Conservation (phyloP, 2,329 filamentous ascomycete genomes). For the Chaetomiaceae sp. region DNA sequence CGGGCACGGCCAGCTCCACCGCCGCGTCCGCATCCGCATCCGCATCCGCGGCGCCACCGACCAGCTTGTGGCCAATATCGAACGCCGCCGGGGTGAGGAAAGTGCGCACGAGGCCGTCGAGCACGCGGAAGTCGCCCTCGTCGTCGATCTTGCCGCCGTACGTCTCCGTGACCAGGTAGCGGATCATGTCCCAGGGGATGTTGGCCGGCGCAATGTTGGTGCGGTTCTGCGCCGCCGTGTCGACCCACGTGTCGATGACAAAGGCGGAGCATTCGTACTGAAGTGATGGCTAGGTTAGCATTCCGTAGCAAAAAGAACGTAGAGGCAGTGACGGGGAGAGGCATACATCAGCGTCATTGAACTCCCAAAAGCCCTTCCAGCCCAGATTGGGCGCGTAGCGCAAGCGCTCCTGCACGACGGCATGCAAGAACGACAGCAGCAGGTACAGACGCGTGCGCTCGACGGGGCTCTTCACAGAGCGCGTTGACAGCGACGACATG, state of each 20-base stretch:
- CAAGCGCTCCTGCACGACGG: constrained; percentile 88
- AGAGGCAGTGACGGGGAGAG: constrained; percentile 26
- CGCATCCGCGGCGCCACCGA: constrained; percentile 45
- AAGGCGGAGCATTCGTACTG: constrained; percentile 96
- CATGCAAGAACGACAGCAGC: constrained; percentile 87
- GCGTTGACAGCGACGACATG: constrained; percentile 70
- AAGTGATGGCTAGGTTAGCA: constrained; percentile 25
- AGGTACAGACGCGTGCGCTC: constrained; percentile 88
- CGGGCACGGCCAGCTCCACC: constrained; percentile 62
- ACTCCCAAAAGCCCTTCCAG: constrained; percentile 99
- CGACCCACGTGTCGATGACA: constrained; percentile 93
- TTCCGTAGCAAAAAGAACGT: constrained; percentile 56
- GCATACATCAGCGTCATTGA: constrained; percentile 97
- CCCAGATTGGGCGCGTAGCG: constrained; percentile 90
- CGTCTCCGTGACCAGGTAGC: constrained; percentile 83
- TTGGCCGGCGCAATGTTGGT: constrained; percentile 91
- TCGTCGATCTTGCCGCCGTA: constrained; percentile 98
- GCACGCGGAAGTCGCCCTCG: constrained; percentile 70
- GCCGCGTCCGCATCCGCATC: constrained; percentile 30
- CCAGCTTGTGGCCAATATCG: constrained; percentile 85
- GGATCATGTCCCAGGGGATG: constrained; percentile 94
- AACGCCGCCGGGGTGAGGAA: constrained; percentile 85
- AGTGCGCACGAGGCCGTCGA: constrained; percentile 65
- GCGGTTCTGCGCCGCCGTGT: constrained; percentile 71
- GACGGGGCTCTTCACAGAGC: constrained; percentile 74